Evolutionary conservation across 2,329 filamentous ascomycete species (phyloP).

Genomic region (Penicillium sclerotiorum): DNA sequence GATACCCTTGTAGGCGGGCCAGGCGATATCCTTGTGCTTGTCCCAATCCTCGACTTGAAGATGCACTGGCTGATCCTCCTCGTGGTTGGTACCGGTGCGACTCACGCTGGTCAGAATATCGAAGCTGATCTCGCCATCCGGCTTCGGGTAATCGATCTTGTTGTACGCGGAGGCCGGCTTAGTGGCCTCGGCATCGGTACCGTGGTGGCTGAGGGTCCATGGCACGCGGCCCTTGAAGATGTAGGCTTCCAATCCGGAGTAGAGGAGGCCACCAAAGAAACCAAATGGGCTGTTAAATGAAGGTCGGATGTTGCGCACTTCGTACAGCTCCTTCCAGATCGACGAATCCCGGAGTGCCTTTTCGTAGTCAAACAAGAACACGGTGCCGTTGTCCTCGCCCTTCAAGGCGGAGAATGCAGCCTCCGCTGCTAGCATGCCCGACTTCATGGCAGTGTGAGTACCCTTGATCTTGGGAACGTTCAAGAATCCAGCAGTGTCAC

Average conservation of each 20-base stretch:
- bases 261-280: constrained; percentile 84
- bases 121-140: constrained; percentile 91
- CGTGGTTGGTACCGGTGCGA: constrained; percentile 95
- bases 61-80: constrained; percentile 97
- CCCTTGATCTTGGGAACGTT: constrained; percentile 99
- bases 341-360: constrained; percentile 79
- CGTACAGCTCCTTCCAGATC: constrained; percentile 92
- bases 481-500: constrained; percentile 93
- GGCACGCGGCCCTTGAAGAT: constrained; percentile 81
- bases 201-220: constrained; percentile 89
- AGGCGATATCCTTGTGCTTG: constrained; percentile 78
- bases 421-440: constrained; percentile 93
- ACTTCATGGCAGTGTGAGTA: constrained; percentile 96
- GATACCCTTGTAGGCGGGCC: constrained; percentile 84
- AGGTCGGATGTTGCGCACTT: constrained; percentile 96
- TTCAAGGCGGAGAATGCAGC: constrained; percentile 79
- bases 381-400: constrained; percentile 61
- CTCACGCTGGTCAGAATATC: constrained; percentile 95
- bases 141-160: constrained; percentile 97
- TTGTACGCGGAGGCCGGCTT: constrained; percentile 75
- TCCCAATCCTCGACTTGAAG: constrained; percentile 96
- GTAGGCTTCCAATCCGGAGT: constrained; percentile 91
- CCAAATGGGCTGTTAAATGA: constrained; percentile 89
- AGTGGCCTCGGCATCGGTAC: constrained; percentile 75
- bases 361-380: constrained; percentile 96